Evolutionary conservation across 495 filamentous ascomycete genomes (phyloP), one percentile per base, ranked within the genome.

Genomic region (Schizothecium vesticola): DNA sequence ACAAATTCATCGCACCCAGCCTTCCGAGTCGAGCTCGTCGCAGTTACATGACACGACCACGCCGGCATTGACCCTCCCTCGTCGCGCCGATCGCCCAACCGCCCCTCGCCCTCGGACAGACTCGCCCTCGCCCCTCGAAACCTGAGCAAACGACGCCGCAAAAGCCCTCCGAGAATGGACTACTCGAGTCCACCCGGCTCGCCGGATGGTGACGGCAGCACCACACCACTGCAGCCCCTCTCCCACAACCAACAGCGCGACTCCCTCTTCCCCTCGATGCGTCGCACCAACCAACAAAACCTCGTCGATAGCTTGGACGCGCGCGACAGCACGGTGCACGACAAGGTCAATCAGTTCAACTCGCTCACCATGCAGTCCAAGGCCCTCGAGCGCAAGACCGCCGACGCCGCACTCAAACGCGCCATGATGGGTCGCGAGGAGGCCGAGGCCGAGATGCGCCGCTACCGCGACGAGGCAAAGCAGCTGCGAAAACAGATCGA

Each of bases 331-430:
- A 80, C 83, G 16, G 91, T 97, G 1, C 91, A 94, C 73, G 88
- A 91, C 29, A 95, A 94, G 78, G 92, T 96, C 71, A 89, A 88
- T 26, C 92, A 89, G 69, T 90, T 96, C 73, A 94, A 96, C 79
- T 86, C 83, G 61, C 79, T 97, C 43, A 70, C 80, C n/a, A 82
- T 86, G 73, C 84, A 86, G 79, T 85, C 86, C 65, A 84, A 86
- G 80, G 86, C 83, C 72, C 86, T 81, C 73, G 83, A 84, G 78
- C 80, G 84, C 73, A 87, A 85, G 73, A 85, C 82, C 29, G 85
- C 85, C 67, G 86, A 92, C 71, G 91, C 91, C 25, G 91, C 91
- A 59, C 78, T 95, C 19, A 90, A 90, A 79, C 82, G 91, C 65
- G 92, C 92, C 31, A 89, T 94, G 77, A 81, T 95, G 56, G 93